Evolutionary conservation across 2,329 filamentous ascomycete species (phyloP), one percentile per base, ranked within the genome.

Genomic region (Cytospora leucostoma): DNA sequence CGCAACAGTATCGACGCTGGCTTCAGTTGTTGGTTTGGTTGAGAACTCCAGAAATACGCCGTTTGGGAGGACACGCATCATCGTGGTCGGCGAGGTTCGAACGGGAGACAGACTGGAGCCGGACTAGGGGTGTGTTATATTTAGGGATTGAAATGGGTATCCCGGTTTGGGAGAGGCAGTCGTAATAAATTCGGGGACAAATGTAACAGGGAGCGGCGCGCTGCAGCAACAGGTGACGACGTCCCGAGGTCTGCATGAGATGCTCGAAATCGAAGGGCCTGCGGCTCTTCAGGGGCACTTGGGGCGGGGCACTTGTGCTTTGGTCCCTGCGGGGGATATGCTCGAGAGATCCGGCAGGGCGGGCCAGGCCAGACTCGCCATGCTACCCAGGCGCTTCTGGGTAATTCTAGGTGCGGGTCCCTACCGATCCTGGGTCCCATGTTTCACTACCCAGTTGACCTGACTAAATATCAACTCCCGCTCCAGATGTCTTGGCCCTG

Each of bases 31-130:
- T 47, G 5, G 21, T 33, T 32, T 37, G 38, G 51, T 33, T 37
- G 5, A 47, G 17, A 19, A 38, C 34, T 37, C 32, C 32, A 33
- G 33, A 55, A 17, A 27, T 33, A 10, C 55, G 59, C 51, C 37
- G 55, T 50, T 52, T 50, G 51, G 51, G 51, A 55, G 38, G 51
- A 55, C 33, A 49, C 40, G 40, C 59, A 61, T 61, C 59, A 51
- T 55, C 38, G 51, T 50, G 19, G 52, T 61, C 54, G 55, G 51
- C 40, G 44, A 33, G 27, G 51, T 19, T 50, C n/a, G 19, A 47
- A 47, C n/a, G 12, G 40, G 40, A 44, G 8, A 44, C 50, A 17
- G 57, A 51, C 49, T 59, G 37, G 50, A 54, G 21, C 35, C 59
- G 49, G 59, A 51, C 51, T 51, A 37, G 58, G 27, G 38, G 38